A percentile compares a stretch with the other conserved stretches of the same genome.
phyloP scores from a whole-genome alignment of 225 moss, liverwort and hornwort genomes.

The Polytrichum commune region DNA sequence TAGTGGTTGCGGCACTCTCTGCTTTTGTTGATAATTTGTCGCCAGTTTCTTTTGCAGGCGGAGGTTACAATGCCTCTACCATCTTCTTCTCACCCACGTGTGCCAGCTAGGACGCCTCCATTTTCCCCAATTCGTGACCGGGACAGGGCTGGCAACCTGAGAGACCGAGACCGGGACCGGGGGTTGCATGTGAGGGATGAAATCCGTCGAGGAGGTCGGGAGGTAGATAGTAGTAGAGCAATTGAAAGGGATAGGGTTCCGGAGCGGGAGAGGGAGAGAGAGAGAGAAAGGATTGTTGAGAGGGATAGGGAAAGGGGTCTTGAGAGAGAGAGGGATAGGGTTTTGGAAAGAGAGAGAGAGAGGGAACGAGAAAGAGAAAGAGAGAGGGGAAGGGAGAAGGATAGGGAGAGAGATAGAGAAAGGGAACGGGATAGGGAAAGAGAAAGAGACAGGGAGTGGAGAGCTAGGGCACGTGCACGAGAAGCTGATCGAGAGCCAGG shows the following conservation, averaged over 20 bases:
- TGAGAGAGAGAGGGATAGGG: constrained; percentile 29
- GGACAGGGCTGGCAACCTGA: constrained; percentile 26
- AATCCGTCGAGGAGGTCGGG: constrained; percentile 33
- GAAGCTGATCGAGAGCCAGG: constrained; percentile 59
- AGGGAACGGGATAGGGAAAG: constrained; percentile 38
- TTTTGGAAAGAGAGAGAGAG: constrained; percentile 14
- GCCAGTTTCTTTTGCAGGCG: background rate
- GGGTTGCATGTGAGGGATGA: constrained; percentile 31
- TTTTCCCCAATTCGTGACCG: constrained; percentile 45
- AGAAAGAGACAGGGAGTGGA: constrained; percentile 36
- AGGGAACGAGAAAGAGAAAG: constrained; percentile 21
- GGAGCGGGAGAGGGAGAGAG: constrained; percentile 30
- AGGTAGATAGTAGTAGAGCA: constrained; percentile 23
- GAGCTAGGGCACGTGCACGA: constrained; percentile 37
- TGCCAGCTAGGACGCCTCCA: constrained; percentile 40
- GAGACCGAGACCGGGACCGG: constrained; percentile 41
- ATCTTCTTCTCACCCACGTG: constrained; percentile 25
- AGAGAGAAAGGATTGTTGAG: constrained; percentile 38
- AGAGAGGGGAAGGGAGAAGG: constrained; percentile 11
- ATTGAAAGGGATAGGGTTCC: constrained; percentile 2
- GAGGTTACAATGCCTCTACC: constrained; percentile 44
- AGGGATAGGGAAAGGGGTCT: constrained; percentile 40
- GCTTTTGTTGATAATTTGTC: no score
- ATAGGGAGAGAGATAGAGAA: constrained; percentile 21
- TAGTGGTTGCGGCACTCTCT: no score